These are phyloP conservation scores for Vaccinium darrowii DNA, from an alignment of 148 eudicot species.

Conservation along the genomic window DNA sequence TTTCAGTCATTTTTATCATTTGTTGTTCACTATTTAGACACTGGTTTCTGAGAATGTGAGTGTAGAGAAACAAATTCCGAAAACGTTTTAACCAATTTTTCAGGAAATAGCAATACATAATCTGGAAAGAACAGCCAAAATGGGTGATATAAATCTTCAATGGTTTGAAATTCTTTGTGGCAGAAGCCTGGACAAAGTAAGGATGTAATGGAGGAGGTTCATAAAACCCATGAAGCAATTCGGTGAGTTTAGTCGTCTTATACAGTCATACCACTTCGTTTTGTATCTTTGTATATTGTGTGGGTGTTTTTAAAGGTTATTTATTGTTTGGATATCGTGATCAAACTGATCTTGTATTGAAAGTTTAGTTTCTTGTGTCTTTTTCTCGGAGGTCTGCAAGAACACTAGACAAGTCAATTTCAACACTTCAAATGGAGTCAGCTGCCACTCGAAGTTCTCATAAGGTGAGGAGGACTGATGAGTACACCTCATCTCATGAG, in stretches of 20 bases:
- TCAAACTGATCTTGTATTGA: neutral
- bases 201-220: constrained; percentile 74
- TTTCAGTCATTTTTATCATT: too few relatives aligned
- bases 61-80: neutral
- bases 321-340: neutral
- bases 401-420: constrained; percentile 75
- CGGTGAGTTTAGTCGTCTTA: constrained; percentile 50
- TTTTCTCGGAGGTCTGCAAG: constrained; percentile 41
- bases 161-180: constrained; percentile 14
- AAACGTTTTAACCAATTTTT: neutral
- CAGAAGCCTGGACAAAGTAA: constrained; percentile 55
- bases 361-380: neutral
- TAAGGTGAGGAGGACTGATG: constrained; percentile 35
- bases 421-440: constrained; percentile 77
- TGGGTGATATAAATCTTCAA: neutral
- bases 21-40: neutral
- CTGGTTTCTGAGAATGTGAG: neutral
- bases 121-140: neutral
- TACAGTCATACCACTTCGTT: neutral
- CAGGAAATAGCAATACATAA: neutral
- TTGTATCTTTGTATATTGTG: neutral
- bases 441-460: constrained; percentile 55
- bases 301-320: neutral
- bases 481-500: constrained; percentile 27
- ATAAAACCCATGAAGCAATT: constrained; percentile 73